phyloP scores from a whole-genome alignment of 176 grass and related monocot genomes.

The Poa annua region DNA sequence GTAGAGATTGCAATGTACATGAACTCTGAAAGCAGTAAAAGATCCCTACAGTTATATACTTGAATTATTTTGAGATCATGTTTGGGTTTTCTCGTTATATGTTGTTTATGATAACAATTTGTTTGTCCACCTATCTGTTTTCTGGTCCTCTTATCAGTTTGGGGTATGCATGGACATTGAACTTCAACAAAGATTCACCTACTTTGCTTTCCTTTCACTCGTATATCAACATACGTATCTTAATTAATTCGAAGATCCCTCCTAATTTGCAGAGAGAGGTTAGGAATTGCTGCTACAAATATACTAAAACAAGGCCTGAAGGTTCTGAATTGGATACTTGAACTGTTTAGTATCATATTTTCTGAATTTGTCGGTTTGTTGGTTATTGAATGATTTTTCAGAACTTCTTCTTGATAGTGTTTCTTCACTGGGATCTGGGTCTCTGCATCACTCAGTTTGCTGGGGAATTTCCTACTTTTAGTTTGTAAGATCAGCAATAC shows the following conservation, averaged over 20 bases:
- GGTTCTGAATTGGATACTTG: slow-evolving; percentile 9
- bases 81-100: background rate
- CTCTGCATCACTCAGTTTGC: background rate
- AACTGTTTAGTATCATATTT: background rate
- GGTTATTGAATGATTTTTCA: slow-evolving; percentile 9
- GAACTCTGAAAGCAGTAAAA: slow-evolving; percentile 4
- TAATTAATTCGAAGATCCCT: background rate
- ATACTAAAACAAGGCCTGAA: background rate
- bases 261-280: background rate
- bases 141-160: background rate
- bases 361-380: background rate
- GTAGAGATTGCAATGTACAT: slow-evolving; percentile 14
- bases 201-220: background rate
- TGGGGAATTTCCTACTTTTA: background rate
- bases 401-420: background rate
- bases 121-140: background rate
- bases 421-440: background rate
- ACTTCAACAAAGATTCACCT: background rate
- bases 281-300: background rate
- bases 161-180: background rate
- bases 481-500: background rate
- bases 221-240: background rate
- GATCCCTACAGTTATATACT: background rate
- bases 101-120: background rate
- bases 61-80: background rate